These are phyloP conservation scores for Candolleomyces aberdarensis DNA, from an alignment of 768 basidiomycete species.

Conservation along the genomic window DNA sequence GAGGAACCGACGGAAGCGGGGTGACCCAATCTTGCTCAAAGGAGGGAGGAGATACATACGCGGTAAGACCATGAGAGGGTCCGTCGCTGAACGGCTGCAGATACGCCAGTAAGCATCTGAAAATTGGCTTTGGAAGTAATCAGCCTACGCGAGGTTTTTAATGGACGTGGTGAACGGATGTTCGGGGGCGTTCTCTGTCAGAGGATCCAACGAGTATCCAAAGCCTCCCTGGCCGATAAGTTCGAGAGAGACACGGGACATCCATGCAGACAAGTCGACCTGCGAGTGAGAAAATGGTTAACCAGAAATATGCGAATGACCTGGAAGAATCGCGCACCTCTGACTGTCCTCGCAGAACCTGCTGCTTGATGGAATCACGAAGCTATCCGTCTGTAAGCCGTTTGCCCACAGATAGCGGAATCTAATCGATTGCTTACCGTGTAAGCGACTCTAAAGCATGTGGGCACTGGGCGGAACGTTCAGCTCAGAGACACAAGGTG, in stretches of 20 bases:
- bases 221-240: constrained; percentile 46
- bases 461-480: constrained; percentile 23
- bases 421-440: not conserved
- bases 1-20: constrained; percentile 28
- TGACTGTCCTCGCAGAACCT: constrained; percentile 24
- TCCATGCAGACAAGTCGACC: constrained; percentile 31
- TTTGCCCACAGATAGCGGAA: too few relatives aligned
- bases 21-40: constrained; percentile 21
- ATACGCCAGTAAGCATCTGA: not conserved
- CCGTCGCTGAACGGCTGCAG: not conserved
- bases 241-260: constrained; percentile 43
- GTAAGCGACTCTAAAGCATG: constrained; percentile 26
- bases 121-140: not conserved
- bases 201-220: constrained; percentile 35
- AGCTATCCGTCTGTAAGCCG: constrained; percentile 14
- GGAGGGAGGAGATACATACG: constrained; percentile 19
- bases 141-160: constrained; percentile 27
- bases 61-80: not conserved
- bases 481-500: not conserved
- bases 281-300: constrained; percentile 3
- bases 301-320: not conserved
- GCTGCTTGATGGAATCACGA: constrained; percentile 15
- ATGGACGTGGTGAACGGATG: constrained; percentile 28
- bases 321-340: constrained; percentile 2
- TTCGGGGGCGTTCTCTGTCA: constrained; percentile 23